phyloP scores from a whole-genome alignment of 108 stramenopile species.

The Mayamaea pseudoterrestris region DNA sequence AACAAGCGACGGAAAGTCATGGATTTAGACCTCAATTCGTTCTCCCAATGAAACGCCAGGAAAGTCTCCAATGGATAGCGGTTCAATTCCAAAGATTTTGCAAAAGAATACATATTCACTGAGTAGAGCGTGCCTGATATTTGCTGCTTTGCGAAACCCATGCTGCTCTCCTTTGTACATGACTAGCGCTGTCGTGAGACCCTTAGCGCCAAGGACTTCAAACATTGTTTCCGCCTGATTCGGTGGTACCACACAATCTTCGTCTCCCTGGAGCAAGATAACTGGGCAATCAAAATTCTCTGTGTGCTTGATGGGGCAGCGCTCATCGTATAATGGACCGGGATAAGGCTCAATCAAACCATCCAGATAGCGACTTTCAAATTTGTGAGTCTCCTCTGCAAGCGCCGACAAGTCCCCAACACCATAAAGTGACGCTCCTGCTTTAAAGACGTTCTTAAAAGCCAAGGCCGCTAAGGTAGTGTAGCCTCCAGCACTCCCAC shows the following conservation, averaged over 20 bases:
- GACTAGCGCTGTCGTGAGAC: slow-evolving; percentile 48
- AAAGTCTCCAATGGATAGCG: not conserved
- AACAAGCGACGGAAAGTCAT: too few species aligned
- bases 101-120: slow-evolving; percentile 64
- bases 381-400: slow-evolving; percentile 79
- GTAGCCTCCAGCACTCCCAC: slow-evolving; percentile 76
- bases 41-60: not conserved
- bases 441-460: slow-evolving; percentile 50
- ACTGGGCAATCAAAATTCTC: slow-evolving; percentile 67
- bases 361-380: slow-evolving; percentile 72
- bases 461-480: slow-evolving; percentile 68
- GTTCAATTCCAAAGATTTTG: slow-evolving; percentile 47
- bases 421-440: slow-evolving; percentile 65
- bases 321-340: slow-evolving; percentile 50
- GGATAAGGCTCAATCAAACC: slow-evolving; percentile 63
- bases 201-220: slow-evolving; percentile 46
- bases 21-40: not conserved
- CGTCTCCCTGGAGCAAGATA: slow-evolving; percentile 59
- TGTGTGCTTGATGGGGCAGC: slow-evolving; percentile 54
- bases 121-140: slow-evolving; percentile 62
- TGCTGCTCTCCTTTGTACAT: slow-evolving; percentile 79
- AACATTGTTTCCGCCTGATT: slow-evolving; percentile 77
- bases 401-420: slow-evolving; percentile 57
- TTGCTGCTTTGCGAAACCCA: slow-evolving; percentile 77
- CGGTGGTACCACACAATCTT: slow-evolving; percentile 80